These are phyloP conservation scores for Moricandia arvensis DNA, from an alignment of 345 rosid species.

Conservation along the genomic window DNA sequence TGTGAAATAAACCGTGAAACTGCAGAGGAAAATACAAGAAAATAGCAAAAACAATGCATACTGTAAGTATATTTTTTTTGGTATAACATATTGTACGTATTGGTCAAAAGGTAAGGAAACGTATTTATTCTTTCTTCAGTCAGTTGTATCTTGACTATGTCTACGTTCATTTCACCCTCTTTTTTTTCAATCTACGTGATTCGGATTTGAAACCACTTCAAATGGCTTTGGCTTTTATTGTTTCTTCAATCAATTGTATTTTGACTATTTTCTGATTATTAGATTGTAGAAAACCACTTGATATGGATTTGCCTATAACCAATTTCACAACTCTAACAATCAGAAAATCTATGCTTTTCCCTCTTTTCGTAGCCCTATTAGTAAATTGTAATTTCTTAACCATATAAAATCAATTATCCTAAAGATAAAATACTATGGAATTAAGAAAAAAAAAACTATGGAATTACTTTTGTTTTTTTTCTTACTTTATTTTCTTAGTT, in stretches of 20 bases:
- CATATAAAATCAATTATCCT: slow-evolving; percentile 21
- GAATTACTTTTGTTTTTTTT: slow-evolving; percentile 34
- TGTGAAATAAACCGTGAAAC: neutral
- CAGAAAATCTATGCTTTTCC: neutral
- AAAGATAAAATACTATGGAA: slow-evolving; percentile 31
- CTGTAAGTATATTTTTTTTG: no score
- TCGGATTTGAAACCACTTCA: neutral
- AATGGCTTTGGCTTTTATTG: neutral
- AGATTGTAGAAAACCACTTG: neutral
- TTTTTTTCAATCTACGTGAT: neutral
- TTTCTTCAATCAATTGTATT: neutral
- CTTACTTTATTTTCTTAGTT: slow-evolving; percentile 23
- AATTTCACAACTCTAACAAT: neutral
- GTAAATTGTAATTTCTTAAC: neutral
- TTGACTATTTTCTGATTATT: neutral
- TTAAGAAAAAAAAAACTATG: no score
- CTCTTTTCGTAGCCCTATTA: neutral
- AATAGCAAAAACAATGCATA: slow-evolving; percentile 29
- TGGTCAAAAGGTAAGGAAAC: neutral
- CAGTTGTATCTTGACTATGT: neutral
- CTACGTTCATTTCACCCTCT: neutral
- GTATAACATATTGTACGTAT: neutral
- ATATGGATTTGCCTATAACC: neutral
- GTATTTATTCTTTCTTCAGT: neutral
- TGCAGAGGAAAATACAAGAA: neutral